Evolutionary conservation across 495 filamentous ascomycete species (phyloP).

Genomic region (Bathelium albidoporum): DNA sequence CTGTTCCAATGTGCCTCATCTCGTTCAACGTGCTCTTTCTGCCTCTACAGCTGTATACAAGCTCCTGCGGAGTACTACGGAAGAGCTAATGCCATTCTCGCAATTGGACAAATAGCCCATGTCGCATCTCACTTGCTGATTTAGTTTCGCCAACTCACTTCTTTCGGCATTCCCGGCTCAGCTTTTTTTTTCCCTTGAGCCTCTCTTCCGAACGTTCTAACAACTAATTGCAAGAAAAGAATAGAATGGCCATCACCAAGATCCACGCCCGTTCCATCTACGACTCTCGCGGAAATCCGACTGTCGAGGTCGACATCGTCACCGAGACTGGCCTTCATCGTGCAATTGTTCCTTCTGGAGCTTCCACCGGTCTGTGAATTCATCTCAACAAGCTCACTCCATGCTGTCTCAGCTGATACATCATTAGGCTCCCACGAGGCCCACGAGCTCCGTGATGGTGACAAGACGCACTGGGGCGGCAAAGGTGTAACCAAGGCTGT

Average conservation of each 20-base stretch:
- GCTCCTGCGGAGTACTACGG: neutral
- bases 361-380: conserved; percentile 64
- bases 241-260: conserved; percentile 88
- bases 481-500: conserved; percentile 95
- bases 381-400: neutral
- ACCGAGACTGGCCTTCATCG: conserved; percentile 95
- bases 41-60: neutral
- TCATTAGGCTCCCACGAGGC: conserved; percentile 85
- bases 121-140: neutral
- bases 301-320: conserved; percentile 90
- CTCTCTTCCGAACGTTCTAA: neutral
- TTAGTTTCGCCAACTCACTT: neutral
- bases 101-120: neutral
- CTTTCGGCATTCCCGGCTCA: neutral
- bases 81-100: neutral
- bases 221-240: neutral
- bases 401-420: neutral
- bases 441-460: conserved; percentile 95
- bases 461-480: conserved; percentile 93
- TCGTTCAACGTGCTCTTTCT: neutral
- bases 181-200: neutral
- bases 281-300: conserved; percentile 98
- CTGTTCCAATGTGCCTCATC: too few species aligned
- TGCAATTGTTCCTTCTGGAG: conserved; percentile 96
- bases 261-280: conserved; percentile 98